These are phyloP conservation scores for Lentinula guzmanii DNA, from an alignment of 768 basidiomycete genomes.

Conservation along the genomic window DNA sequence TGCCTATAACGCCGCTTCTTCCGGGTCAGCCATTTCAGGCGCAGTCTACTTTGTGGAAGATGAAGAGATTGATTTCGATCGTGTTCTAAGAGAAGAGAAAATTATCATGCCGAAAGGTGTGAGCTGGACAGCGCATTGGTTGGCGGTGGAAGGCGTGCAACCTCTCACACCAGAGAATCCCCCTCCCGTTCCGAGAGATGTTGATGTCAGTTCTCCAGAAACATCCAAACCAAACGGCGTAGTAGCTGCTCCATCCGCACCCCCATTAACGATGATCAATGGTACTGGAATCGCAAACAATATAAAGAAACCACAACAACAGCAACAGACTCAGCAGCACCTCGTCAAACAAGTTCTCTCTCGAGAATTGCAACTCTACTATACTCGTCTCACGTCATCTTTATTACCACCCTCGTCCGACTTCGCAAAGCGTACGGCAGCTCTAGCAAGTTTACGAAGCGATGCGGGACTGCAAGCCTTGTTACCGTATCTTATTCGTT, in stretches of 20 bases:
- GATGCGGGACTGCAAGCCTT: constrained; percentile 92
- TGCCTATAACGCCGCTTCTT: constrained; percentile 24
- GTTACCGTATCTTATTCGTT: constrained; percentile 89
- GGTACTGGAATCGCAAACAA: constrained; percentile 18
- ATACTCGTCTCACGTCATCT: constrained; percentile 82
- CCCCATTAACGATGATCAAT: constrained; percentile 14
- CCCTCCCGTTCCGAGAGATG: constrained; percentile 65
- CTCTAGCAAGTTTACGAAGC: constrained; percentile 79
- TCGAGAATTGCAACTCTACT: constrained; percentile 91
- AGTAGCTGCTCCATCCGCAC: constrained; percentile 16
- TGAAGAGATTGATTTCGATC: constrained; percentile 96
- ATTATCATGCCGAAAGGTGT: constrained; percentile 75
- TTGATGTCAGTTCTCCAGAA: constrained; percentile 26
- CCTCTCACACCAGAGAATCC: constrained; percentile 96
- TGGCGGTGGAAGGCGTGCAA: constrained; percentile 97
- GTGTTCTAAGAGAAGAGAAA: constrained; percentile 81
- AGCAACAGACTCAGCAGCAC: constrained; percentile 57
- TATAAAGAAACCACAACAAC: constrained; percentile 20
- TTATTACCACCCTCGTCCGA: constrained; percentile 70
- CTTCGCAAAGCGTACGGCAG: constrained; percentile 73
- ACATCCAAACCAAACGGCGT: constrained; percentile 20
- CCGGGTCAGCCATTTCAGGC: constrained; percentile 34
- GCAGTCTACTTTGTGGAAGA: constrained; percentile 93
- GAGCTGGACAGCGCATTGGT: constrained; percentile 93
- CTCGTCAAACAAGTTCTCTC: constrained; percentile 91